These are phyloP conservation scores for Coleophoma crateriformis DNA, from an alignment of 2,329 filamentous ascomycete species.

Conservation along the genomic window DNA sequence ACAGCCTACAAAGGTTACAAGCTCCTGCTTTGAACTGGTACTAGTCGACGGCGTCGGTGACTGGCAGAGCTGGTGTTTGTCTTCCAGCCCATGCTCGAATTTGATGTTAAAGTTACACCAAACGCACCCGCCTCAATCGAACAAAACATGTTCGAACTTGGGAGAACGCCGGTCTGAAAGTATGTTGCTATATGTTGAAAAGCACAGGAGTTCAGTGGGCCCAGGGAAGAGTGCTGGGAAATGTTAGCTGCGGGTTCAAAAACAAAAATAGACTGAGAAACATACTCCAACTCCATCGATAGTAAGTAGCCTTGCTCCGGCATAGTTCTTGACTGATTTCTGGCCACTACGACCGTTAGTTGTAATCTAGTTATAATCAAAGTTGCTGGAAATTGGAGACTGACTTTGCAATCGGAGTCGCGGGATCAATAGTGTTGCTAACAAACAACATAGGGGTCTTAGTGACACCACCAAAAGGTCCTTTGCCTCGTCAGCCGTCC, in stretches of 20 bases:
- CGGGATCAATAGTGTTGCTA: constrained; percentile 26
- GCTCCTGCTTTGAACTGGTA: too few species aligned
- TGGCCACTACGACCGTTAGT: constrained; percentile 18
- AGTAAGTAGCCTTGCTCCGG: constrained; percentile 36
- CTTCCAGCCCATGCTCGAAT: too few species aligned
- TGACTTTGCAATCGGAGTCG: constrained; percentile 17
- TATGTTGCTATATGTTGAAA: constrained; percentile 25
- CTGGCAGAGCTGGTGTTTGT: too few species aligned
- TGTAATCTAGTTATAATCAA: constrained; percentile 3
- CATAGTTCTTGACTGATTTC: constrained; percentile 24
- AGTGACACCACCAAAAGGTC: constrained; percentile 23
- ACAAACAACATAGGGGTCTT: constrained; percentile 26
- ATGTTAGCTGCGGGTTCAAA: background rate
- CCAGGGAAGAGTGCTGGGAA: constrained; percentile 35
- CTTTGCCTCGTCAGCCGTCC: background rate
- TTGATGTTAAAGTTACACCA: constrained; percentile 26
- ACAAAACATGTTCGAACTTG: constrained; percentile 37
- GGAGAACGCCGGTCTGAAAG: constrained; percentile 33
- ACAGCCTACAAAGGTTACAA: too few species aligned
- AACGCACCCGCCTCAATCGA: constrained; percentile 37
- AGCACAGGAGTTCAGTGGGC: constrained; percentile 25
- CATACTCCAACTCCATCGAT: constrained; percentile 44
- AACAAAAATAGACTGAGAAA: constrained; percentile 11
- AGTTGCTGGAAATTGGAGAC: background rate
- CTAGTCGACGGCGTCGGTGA: too few species aligned